phyloP scores from a whole-genome alignment of 129 eudicot species.

The Apium graveolens region DNA sequence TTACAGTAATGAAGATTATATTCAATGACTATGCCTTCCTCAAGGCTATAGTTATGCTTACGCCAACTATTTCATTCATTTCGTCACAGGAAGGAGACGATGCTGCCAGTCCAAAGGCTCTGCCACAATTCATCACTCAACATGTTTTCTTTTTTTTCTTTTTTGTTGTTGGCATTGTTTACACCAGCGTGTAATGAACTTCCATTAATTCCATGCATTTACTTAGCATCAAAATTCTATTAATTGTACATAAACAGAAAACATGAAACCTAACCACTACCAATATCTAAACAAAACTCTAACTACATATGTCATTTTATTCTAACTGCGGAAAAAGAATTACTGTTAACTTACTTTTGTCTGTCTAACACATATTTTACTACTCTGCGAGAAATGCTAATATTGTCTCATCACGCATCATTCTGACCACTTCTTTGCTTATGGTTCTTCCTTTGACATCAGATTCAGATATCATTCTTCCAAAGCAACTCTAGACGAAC shows the following conservation, averaged over 20 bases:
- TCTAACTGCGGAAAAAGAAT: background rate
- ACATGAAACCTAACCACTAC: background rate
- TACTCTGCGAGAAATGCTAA: background rate
- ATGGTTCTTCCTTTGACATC: background rate
- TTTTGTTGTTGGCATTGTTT: too few relatives aligned
- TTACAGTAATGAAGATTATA: too few relatives aligned
- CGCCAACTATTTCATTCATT: too few relatives aligned
- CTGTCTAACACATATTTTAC: background rate
- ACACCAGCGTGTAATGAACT: too few relatives aligned
- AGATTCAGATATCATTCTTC: constrained; percentile 10
- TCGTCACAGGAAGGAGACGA: too few relatives aligned
- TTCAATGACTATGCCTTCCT: too few relatives aligned
- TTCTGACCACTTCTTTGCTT: background rate
- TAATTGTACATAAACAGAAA: background rate
- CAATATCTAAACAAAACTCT: background rate
- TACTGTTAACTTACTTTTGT: background rate
- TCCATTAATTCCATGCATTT: background rate
- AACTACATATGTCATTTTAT: background rate
- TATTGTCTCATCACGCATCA: background rate
- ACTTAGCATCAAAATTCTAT: background rate
- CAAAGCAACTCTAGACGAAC: constrained; percentile 18
- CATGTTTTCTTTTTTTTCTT: too few relatives aligned
- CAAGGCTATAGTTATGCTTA: too few relatives aligned
- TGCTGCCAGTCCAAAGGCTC: too few relatives aligned
- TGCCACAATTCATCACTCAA: too few relatives aligned